A percentile compares a stretch with the other conserved stretches of the same genome.
These are phyloP conservation scores for Colletotrichum musicola DNA, from an alignment of 2,329 filamentous ascomycete genomes.

Conservation along the genomic window DNA sequence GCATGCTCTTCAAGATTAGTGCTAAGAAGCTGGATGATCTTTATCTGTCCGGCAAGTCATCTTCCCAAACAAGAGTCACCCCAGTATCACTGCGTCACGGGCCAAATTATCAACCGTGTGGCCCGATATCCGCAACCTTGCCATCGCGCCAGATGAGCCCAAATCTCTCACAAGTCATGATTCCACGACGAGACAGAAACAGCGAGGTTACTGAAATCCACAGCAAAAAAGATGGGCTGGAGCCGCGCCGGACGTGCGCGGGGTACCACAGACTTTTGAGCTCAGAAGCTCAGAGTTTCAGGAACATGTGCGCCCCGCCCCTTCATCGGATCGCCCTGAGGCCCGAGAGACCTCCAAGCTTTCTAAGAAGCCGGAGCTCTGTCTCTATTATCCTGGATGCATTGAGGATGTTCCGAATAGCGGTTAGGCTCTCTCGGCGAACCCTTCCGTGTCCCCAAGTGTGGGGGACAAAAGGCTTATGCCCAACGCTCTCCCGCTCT, in stretches of 20 bases:
- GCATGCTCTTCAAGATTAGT: not conserved
- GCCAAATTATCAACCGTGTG: not conserved
- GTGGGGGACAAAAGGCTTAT: not conserved
- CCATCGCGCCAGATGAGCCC: not conserved
- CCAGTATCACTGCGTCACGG: constrained; percentile 7
- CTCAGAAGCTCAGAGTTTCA: constrained; percentile 23
- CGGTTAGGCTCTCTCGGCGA: not conserved
- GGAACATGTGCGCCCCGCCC: not conserved
- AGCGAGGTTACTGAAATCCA: constrained; percentile 20
- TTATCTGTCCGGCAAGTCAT: not conserved
- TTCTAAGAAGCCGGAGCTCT: constrained; percentile 9
- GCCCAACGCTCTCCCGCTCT: not conserved
- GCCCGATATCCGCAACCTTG: not conserved
- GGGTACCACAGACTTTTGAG: constrained; percentile 19
- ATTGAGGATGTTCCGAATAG: not conserved
- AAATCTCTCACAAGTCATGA: not conserved
- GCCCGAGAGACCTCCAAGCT: not conserved
- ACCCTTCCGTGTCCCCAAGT: not conserved
- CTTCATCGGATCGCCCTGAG: not conserved
- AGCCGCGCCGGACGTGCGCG: constrained; percentile 22
- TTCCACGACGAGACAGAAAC: constrained; percentile 30
- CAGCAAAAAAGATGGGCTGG: not conserved
- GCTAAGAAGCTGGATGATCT: constrained; percentile 15
- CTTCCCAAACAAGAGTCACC: not conserved
- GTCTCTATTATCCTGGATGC: not conserved